Evolutionary conservation across 1,284 basidiomycete genomes (phyloP), one percentile per base, ranked within the genome.

Genomic region (Farysia itapuensis): DNA sequence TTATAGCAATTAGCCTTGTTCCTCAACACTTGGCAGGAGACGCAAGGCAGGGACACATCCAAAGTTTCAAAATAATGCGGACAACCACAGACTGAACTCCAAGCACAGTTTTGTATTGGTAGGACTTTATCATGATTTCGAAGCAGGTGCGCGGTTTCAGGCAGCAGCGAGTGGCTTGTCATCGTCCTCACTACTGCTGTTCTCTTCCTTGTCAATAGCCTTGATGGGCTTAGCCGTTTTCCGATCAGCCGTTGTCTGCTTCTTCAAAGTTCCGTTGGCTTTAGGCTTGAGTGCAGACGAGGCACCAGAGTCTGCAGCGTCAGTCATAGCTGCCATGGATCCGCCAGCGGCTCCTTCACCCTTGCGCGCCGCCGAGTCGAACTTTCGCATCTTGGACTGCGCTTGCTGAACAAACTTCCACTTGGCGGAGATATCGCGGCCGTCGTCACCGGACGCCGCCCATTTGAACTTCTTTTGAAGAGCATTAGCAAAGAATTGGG

Each of bases 401-500:
- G 72, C 63, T 29, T 74, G 56, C 35, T 66, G 52, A 20, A 74
- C 74, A 46, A 75, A 74, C 15, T 47, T 52, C 73, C 73, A 73
- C 12, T 47, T 39, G 9, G 58, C 35, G 18, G 64, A 44, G 26
- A 72, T 58, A 37, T 64, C 61, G n/a, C 50, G 44, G 6, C 64
- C 61, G 16, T 66, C 43, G 41, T 72, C 63, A 35, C 57, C 64
- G 12, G 52, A 52, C 3, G 67, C 60, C 1, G 68, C 68, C 70
- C 68, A 72, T 32, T 69, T 69, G 59, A 76, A 76, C 58, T 76
- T 76, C 49, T 76, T 76, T 33, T 73, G 72, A 47, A 76, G 61
- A 19, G 70, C 65, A 30, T 63, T 63, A n/a, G 74, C 69, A 43
- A 76, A 76, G 48, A 70, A 73, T 20, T 70, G 61, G 36, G 49